These are phyloP conservation scores for Monilinia fructigena DNA, from an alignment of 2,329 filamentous ascomycete species.

Conservation along the genomic window DNA sequence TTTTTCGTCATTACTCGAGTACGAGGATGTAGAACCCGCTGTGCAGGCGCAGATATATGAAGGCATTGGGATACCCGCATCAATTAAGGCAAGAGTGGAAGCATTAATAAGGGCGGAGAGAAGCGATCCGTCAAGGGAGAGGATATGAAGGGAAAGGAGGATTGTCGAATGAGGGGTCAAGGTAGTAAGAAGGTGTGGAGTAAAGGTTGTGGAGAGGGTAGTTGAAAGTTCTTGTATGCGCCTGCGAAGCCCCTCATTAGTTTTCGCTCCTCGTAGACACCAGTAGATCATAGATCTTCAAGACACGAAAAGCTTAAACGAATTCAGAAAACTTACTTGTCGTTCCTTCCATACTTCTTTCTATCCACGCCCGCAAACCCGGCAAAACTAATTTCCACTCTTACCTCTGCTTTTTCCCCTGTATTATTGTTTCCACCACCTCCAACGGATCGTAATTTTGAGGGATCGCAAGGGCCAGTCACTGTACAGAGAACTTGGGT, in stretches of 20 bases:
- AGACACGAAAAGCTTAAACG: no score
- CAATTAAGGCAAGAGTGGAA: slow-evolving; percentile 84
- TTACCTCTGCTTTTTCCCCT: slow-evolving; percentile 61
- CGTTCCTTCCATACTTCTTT: slow-evolving; percentile 69
- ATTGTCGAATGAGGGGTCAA: slow-evolving; percentile 88
- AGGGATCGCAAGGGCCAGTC: slow-evolving; percentile 74
- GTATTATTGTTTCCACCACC: slow-evolving; percentile 43
- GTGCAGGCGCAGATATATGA: slow-evolving; percentile 89
- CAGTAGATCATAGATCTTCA: not conserved
- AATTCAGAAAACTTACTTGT: slow-evolving; percentile 61
- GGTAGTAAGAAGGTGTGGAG: slow-evolving; percentile 76
- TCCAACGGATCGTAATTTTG: slow-evolving; percentile 40
- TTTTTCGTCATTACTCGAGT: slow-evolving; percentile 61
- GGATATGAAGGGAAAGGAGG: slow-evolving; percentile 77
- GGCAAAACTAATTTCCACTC: slow-evolving; percentile 79
- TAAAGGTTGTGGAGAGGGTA: slow-evolving; percentile 74
- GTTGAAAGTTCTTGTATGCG: slow-evolving; percentile 78
- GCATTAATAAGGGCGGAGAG: slow-evolving; percentile 91
- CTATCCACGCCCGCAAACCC: slow-evolving; percentile 87
- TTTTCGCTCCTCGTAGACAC: slow-evolving; percentile 1
- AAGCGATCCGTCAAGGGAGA: slow-evolving; percentile 86
- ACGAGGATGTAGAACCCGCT: slow-evolving; percentile 72
- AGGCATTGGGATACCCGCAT: slow-evolving; percentile 93
- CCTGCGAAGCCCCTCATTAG: slow-evolving; percentile 47
- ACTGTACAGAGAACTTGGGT: slow-evolving; percentile 96